Evolutionary conservation across 208 protist species (phyloP).

Genomic region (Leishmania gerbilli): DNA sequence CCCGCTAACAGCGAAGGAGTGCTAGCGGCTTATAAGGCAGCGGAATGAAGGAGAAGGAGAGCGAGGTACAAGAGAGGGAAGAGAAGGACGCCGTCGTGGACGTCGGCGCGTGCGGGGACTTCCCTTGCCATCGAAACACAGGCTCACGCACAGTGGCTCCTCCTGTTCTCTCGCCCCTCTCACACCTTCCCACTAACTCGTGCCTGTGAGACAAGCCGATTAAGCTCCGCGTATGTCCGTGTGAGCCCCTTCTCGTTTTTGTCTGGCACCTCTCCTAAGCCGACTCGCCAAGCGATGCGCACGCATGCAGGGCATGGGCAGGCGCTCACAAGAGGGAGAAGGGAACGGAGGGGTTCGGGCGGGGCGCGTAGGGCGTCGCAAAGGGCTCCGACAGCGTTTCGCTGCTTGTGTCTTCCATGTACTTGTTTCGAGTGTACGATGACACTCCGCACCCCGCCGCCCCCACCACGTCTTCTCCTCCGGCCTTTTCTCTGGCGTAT

Average conservation of each 20-base stretch:
- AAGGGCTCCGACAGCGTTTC: not conserved
- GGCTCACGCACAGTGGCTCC: not conserved
- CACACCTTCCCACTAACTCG: not conserved
- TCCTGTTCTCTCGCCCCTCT: too few species aligned
- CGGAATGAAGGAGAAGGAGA: not conserved
- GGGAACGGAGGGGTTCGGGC: not conserved
- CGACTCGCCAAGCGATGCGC: not conserved
- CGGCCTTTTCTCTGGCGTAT: not conserved
- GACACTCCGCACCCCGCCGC: not conserved
- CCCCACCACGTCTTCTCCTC: not conserved
- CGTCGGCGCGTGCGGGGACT: not conserved
- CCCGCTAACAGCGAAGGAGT: not conserved
- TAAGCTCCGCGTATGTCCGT: constrained; percentile 3
- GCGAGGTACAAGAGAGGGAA: not conserved
- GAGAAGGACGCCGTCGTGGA: not conserved
- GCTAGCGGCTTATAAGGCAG: not conserved
- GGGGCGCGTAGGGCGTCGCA: not conserved
- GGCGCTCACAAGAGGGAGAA: not conserved
- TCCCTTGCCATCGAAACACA: not conserved
- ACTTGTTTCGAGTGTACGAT: not conserved
- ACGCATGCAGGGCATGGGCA: not conserved
- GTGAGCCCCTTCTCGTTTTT: not conserved
- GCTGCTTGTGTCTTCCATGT: not conserved
- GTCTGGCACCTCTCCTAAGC: not conserved
- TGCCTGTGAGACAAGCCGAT: not conserved